Evolutionary conservation across 2,329 filamentous ascomycete species (phyloP).

Genomic region (Sporothrix euskadiensis): DNA sequence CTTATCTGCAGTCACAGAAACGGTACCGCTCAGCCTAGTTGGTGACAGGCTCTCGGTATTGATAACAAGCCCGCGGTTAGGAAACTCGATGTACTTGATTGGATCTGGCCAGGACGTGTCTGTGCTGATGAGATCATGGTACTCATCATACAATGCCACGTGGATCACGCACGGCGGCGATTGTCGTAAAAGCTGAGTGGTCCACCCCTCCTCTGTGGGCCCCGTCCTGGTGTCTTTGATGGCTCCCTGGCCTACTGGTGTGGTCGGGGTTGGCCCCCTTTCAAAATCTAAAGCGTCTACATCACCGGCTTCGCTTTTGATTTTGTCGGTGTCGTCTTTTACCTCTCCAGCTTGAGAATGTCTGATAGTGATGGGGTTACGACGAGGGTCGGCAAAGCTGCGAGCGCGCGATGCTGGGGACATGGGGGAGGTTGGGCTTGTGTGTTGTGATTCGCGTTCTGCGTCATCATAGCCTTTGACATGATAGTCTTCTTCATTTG

Average conservation of each 20-base stretch:
- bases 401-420: too few species aligned
- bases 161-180: constrained; percentile 40
- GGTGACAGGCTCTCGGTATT: constrained; percentile 41
- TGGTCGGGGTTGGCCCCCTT: not conserved
- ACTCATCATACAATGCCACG: constrained; percentile 43
- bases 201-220: not conserved
- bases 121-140: constrained; percentile 46
- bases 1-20: constrained; percentile 57
- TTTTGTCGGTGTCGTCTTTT: not conserved
- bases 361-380: not conserved
- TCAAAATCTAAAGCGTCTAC: too few species aligned
- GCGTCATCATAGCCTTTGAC: not conserved
- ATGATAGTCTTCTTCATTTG: not conserved
- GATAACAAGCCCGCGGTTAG: constrained; percentile 36
- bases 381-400: not conserved
- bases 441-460: too few species aligned
- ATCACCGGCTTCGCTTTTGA: too few species aligned
- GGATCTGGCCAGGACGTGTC: constrained; percentile 73
- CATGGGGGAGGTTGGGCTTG: too few species aligned
- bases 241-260: not conserved
- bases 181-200: constrained; percentile 15
- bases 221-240: not conserved
- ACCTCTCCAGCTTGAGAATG: not conserved
- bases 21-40: not conserved
- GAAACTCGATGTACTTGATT: constrained; percentile 65